These are phyloP conservation scores for Basipetospora chlamydospora DNA, from an alignment of 2,329 filamentous ascomycete genomes.

Conservation along the genomic window DNA sequence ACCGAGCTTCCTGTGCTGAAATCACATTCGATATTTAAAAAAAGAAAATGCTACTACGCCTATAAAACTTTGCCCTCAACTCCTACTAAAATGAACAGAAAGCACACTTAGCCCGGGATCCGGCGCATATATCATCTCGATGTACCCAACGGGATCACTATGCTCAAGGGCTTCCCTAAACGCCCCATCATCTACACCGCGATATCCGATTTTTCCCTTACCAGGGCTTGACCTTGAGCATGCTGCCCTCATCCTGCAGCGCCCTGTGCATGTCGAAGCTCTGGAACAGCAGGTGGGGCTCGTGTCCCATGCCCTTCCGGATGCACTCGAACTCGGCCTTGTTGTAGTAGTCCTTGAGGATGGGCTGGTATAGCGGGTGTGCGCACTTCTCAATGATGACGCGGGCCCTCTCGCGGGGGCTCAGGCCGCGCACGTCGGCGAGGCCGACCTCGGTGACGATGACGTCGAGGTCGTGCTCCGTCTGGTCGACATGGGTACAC, in stretches of 20 bases:
- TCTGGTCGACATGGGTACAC: conserved; percentile 86
- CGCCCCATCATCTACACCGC: neutral
- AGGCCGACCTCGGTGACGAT: conserved; percentile 64
- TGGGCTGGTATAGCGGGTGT: conserved; percentile 72
- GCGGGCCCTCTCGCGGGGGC: conserved; percentile 63
- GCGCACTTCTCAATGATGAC: conserved; percentile 81
- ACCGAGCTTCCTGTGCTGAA: too few species aligned
- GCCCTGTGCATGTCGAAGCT: conserved; percentile 83
- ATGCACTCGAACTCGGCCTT: conserved; percentile 78
- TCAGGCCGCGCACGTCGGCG: conserved; percentile 71
- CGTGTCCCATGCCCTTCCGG: conserved; percentile 76
- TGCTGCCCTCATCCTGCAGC: conserved; percentile 67
- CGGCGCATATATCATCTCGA: too few species aligned
- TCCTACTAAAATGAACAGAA: too few species aligned
- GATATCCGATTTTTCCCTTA: conserved; percentile 10
- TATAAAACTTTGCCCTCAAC: too few species aligned
- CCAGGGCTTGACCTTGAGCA: conserved; percentile 65
- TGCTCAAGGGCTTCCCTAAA: too few species aligned
- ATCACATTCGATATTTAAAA: too few species aligned
- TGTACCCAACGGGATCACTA: too few species aligned
- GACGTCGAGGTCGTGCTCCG: conserved; percentile 84
- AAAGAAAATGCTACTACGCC: too few species aligned
- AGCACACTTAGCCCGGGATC: too few species aligned
- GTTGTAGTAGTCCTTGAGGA: conserved; percentile 69
- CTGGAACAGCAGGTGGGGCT: conserved; percentile 78